Conservation (phyloP, 176 grass and related monocot genomes). For the Aegilops bicornis region DNA sequence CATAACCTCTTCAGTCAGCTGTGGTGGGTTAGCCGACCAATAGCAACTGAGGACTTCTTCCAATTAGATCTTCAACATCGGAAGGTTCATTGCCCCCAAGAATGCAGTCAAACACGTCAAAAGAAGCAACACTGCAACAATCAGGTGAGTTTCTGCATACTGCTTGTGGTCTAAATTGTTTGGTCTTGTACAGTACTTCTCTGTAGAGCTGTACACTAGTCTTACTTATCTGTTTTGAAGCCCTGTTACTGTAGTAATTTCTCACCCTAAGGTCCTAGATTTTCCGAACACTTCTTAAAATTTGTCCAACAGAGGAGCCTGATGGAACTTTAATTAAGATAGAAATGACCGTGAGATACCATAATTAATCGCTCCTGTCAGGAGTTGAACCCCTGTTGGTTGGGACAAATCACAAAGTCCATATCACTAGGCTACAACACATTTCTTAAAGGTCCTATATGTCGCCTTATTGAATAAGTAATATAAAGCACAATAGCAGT, state of each 20-base stretch:
- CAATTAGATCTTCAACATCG: neutral
- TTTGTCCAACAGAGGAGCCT: neutral
- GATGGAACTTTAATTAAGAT: neutral
- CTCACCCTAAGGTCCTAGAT: neutral
- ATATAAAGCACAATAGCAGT: neutral
- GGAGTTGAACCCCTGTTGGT: neutral
- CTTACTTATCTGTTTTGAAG: neutral
- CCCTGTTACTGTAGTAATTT: neutral
- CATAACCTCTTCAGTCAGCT: neutral
- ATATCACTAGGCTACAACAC: neutral
- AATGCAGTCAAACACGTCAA: neutral
- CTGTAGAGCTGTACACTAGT: neutral
- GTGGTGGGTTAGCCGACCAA: neutral
- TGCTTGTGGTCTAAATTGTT: neutral
- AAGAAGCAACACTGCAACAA: neutral
- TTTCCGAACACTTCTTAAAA: neutral
- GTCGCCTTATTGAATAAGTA: neutral
- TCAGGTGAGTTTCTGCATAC: neutral
- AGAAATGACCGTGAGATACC: neutral
- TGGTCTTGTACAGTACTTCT: neutral
- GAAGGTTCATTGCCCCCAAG: neutral
- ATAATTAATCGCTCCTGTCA: neutral
- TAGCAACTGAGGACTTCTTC: neutral
- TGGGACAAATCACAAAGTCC: neutral
- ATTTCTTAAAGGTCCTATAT: neutral